Evolutionary conservation across 2,329 filamentous ascomycete genomes (phyloP).

Genomic region (Colletotrichum spaethianum): DNA sequence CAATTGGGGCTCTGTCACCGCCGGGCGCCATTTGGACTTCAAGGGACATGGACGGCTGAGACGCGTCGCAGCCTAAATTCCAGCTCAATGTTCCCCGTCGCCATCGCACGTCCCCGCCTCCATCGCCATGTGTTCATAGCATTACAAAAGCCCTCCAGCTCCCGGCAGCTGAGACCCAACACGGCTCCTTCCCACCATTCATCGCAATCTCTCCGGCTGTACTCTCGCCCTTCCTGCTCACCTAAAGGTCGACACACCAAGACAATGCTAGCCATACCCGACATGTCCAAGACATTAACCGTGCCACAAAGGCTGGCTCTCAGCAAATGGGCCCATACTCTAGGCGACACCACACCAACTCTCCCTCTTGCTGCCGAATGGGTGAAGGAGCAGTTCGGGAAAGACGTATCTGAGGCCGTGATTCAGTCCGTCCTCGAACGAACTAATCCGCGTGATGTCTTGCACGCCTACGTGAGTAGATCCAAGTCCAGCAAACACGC

Average conservation of each 20-base stretch:
- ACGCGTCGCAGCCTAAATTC: slow-evolving; percentile 5
- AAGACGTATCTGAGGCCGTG: slow-evolving; percentile 5
- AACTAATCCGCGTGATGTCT: neutral
- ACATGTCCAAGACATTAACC: slow-evolving; percentile 12
- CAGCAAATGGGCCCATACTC: slow-evolving; percentile 6
- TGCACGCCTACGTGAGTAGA: slow-evolving; percentile 9
- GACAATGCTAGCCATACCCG: neutral
- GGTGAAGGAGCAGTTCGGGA: slow-evolving; percentile 14
- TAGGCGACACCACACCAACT: slow-evolving; percentile 12
- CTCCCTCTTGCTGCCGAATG: slow-evolving; percentile 16
- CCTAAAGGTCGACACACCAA: no score
- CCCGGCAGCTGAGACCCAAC: neutral
- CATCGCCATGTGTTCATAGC: neutral
- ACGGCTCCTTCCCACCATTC: neutral
- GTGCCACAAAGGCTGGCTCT: slow-evolving; percentile 18
- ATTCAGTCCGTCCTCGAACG: slow-evolving; percentile 3
- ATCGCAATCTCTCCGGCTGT: neutral
- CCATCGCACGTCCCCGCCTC: neutral
- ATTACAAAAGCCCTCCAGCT: neutral
- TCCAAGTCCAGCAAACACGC: neutral
- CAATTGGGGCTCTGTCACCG: neutral
- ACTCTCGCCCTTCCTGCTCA: neutral
- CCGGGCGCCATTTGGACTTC: neutral
- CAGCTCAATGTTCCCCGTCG: neutral
- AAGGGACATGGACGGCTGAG: neutral